Percentiles rank a stretch among this genome's conserved stretches.
Conservation (phyloP, 1,284 basidiomycete species). For the Farysia itapuensis region DNA sequence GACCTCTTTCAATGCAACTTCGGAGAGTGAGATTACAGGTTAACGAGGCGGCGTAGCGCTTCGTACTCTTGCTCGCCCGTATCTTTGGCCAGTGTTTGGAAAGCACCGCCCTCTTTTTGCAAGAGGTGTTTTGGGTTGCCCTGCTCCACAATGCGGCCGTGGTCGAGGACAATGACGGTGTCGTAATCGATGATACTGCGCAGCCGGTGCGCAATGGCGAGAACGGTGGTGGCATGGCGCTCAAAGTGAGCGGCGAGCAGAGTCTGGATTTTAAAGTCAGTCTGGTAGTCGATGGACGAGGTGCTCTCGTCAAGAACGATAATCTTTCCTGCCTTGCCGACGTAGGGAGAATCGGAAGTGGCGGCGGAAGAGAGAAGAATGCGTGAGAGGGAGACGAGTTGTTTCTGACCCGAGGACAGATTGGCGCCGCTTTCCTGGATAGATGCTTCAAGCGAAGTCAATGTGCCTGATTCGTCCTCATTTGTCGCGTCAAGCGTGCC, state of each 20-base stretch:
- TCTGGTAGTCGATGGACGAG: slow-evolving; percentile 73
- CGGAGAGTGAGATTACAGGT: no score
- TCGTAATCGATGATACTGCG: slow-evolving; percentile 80
- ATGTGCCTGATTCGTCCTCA: slow-evolving; percentile 22
- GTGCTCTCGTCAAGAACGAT: slow-evolving; percentile 69
- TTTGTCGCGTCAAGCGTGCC: slow-evolving; percentile 4
- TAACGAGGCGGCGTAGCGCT: slow-evolving; percentile 3
- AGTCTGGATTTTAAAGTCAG: slow-evolving; percentile 78
- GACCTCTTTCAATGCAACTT: no score
- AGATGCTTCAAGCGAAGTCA: slow-evolving; percentile 48
- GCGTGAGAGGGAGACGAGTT: slow-evolving; percentile 57
- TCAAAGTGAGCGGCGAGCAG: slow-evolving; percentile 79
- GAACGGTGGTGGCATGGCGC: slow-evolving; percentile 68
- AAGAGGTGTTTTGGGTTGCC: slow-evolving; percentile 70
- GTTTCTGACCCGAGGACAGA: slow-evolving; percentile 57
- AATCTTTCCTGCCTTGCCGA: slow-evolving; percentile 11
- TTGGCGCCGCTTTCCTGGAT: slow-evolving; percentile 58
- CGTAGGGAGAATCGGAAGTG: background rate
- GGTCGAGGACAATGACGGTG: slow-evolving; percentile 75
- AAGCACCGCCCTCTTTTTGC: slow-evolving; percentile 65
- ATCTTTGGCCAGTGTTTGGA: slow-evolving; percentile 65
- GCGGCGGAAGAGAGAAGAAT: slow-evolving; percentile 51
- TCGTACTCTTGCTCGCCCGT: slow-evolving; percentile 19
- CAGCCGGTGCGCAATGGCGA: slow-evolving; percentile 73
- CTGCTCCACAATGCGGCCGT: slow-evolving; percentile 72